These are phyloP conservation scores for Scheffersomyces amazonensis DNA, from an alignment of 805 yeast species.

Conservation along the genomic window DNA sequence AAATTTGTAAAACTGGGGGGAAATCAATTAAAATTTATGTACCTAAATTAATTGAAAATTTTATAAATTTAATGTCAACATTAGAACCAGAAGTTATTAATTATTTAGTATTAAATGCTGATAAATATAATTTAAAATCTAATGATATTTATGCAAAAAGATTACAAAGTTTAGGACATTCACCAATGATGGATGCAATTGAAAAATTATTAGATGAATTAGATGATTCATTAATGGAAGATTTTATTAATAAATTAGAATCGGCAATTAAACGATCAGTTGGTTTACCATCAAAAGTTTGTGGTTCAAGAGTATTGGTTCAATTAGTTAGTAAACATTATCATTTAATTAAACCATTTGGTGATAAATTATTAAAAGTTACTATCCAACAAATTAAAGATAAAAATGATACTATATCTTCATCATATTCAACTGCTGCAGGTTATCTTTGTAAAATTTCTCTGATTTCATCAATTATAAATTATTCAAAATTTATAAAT, in stretches of 20 bases:
- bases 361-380: constrained; percentile 60
- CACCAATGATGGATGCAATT: constrained; percentile 87
- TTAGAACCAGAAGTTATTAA: constrained; percentile 90
- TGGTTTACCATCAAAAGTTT: constrained; percentile 89
- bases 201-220: constrained; percentile 64
- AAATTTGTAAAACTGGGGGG: constrained; percentile 65
- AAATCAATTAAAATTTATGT: constrained; percentile 61
- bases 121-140: constrained; percentile 71
- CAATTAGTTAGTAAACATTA: constrained; percentile 57
- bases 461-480: constrained; percentile 46
- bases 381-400: constrained; percentile 62
- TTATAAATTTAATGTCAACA: constrained; percentile 73
- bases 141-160: constrained; percentile 77
- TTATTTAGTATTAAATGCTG: constrained; percentile 83
- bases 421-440: constrained; percentile 74
- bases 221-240: constrained; percentile 47
- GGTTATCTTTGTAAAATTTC: constrained; percentile 76
- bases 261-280: constrained; percentile 64
- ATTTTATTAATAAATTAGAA: constrained; percentile 48
- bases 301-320: constrained; percentile 73
- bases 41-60: constrained; percentile 64
- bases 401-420: constrained; percentile 66
- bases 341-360: constrained; percentile 44
- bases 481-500: constrained; percentile 50
- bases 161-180: constrained; percentile 65